Evolutionary conservation across 257 asterid genomes (phyloP).

Genomic region (Hygrophila difformis): DNA sequence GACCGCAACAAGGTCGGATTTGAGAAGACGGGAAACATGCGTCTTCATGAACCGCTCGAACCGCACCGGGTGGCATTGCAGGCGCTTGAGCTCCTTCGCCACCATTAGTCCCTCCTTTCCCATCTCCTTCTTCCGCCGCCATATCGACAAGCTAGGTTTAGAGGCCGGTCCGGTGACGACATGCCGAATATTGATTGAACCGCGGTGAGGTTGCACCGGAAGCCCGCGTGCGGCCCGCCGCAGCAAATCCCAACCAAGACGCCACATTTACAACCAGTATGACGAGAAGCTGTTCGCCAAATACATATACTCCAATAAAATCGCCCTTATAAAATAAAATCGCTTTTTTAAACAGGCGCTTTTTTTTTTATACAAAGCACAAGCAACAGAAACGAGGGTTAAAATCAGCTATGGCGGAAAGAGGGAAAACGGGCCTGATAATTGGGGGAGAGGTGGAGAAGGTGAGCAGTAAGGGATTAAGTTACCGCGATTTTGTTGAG

Average conservation of each 20-base stretch:
- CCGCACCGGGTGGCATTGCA: slow-evolving; percentile 50
- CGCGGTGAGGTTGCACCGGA: slow-evolving; percentile 16
- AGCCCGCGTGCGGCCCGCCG: slow-evolving; percentile 14
- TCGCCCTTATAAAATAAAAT: too few species aligned
- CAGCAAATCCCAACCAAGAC: slow-evolving; percentile 29
- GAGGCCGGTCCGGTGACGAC: slow-evolving; percentile 37
- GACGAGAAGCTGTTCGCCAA: too few species aligned
- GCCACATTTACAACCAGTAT: slow-evolving; percentile 33
- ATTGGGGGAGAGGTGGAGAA: slow-evolving; percentile 63
- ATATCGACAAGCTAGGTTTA: slow-evolving; percentile 61
- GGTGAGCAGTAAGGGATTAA: slow-evolving; percentile 55
- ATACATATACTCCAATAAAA: too few species aligned
- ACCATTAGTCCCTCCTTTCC: slow-evolving; percentile 89
- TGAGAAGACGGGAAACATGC: slow-evolving; percentile 77
- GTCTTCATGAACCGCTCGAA: slow-evolving; percentile 68
- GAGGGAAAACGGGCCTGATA: slow-evolving; percentile 36
- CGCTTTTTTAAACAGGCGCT: too few species aligned
- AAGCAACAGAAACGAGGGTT: too few species aligned
- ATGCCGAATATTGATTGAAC: slow-evolving; percentile 12
- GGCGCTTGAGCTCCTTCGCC: slow-evolving; percentile 88
- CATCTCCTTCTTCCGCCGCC: slow-evolving; percentile 97
- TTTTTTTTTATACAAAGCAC: too few species aligned
- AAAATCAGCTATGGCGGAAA: too few species aligned
- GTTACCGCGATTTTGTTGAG: slow-evolving; percentile 46
- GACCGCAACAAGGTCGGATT: slow-evolving; percentile 80